Percentiles rank a stretch among this genome's conserved stretches.
These are phyloP conservation scores for Eucalyptus rudis DNA, from an alignment of 345 rosid genomes.

Conservation along the genomic window DNA sequence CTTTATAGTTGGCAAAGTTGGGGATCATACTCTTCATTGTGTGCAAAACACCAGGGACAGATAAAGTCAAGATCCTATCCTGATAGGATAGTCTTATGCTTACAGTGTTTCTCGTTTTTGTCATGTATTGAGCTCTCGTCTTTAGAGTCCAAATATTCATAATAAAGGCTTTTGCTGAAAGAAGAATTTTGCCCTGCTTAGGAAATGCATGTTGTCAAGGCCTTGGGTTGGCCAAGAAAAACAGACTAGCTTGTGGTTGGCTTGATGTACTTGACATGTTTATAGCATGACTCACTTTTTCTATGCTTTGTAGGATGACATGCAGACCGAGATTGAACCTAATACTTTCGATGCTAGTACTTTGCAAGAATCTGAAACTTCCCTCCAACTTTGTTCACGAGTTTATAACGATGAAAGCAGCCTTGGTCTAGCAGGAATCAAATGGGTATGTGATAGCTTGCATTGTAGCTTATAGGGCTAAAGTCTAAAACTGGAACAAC, in stretches of 20 bases:
- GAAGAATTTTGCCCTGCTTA: background rate
- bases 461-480: background rate
- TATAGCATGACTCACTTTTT: background rate
- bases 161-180: background rate
- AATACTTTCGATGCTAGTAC: constrained; percentile 10
- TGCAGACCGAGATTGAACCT: constrained; percentile 24
- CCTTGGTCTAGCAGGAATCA: constrained; percentile 80
- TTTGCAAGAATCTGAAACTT: constrained; percentile 26
- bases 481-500: background rate
- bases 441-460: constrained; percentile 46
- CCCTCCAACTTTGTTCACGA: constrained; percentile 22
- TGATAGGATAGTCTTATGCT: background rate
- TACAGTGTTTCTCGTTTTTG: background rate
- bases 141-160: background rate
- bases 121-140: background rate
- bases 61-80: background rate
- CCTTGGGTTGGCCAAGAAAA: background rate
- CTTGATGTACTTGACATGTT: background rate
- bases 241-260: background rate
- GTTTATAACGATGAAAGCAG: constrained; percentile 55
- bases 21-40: background rate
- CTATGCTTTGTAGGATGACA: background rate
- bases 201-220: background rate
- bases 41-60: background rate
- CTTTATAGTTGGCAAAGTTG: background rate